Percentiles rank a stretch among this genome's conserved stretches.
Evolutionary conservation across 208 protist genomes (phyloP).

Genomic region (Wallacemonas sp.): DNA sequence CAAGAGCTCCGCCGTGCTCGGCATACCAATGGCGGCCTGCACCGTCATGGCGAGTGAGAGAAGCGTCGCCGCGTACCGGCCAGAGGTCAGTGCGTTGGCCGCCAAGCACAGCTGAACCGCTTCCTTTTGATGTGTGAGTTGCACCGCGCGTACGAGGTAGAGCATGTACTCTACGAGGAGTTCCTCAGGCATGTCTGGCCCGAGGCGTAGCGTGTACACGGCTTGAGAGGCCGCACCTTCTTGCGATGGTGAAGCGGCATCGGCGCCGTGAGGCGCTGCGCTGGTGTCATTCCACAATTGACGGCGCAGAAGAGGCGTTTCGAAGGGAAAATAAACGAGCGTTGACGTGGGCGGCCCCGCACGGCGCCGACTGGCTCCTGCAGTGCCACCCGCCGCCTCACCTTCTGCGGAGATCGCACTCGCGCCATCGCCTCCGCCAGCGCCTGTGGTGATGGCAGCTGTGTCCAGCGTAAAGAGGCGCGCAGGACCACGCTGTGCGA

Average conservation of each 20-base stretch:
- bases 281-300: slow-evolving; percentile 1
- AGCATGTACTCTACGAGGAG: slow-evolving; percentile 40
- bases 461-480: slow-evolving; percentile 4
- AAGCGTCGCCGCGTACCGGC: slow-evolving; percentile 50
- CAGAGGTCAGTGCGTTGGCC: slow-evolving; percentile 50
- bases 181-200: slow-evolving; percentile 52
- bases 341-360: slow-evolving; percentile 1
- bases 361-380: slow-evolving; percentile 2
- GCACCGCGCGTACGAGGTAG: slow-evolving; percentile 45
- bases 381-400: background rate
- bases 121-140: slow-evolving; percentile 32
- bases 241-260: slow-evolving; percentile 1
- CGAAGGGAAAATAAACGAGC: slow-evolving; percentile 35
- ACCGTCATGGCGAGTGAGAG: slow-evolving; percentile 56
- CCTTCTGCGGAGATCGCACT: slow-evolving; percentile 13
- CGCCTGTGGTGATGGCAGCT: slow-evolving; percentile 9
- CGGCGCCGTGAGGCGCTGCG: too few relatives aligned
- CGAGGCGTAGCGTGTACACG: slow-evolving; percentile 38
- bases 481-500: background rate
- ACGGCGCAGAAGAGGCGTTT: slow-evolving; percentile 6
- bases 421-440: slow-evolving; percentile 15
- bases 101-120: slow-evolving; percentile 34
- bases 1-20: slow-evolving; percentile 16
- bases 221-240: background rate
- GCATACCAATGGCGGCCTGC: slow-evolving; percentile 24